phyloP scores from a whole-genome alignment of 352 stramenopile genomes.

The Globisporangium radiosum region DNA sequence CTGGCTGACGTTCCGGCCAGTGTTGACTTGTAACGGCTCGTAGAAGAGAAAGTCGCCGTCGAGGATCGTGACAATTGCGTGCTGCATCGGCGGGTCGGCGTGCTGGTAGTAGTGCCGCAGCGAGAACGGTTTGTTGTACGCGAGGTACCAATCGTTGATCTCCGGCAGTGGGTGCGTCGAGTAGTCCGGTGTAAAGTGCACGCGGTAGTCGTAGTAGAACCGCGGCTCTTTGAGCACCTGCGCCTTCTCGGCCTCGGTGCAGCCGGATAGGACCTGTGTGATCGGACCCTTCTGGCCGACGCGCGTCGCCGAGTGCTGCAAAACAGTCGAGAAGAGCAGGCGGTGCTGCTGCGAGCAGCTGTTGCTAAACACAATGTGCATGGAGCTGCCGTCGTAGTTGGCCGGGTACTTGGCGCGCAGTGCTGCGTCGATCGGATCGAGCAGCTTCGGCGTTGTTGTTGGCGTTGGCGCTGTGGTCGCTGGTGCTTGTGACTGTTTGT shows the following conservation, averaged over 20 bases:
- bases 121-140: conserved; percentile 51
- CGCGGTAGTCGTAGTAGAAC: conserved; percentile 48
- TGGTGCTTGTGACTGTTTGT: neutral
- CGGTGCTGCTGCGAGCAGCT: conserved; percentile 36
- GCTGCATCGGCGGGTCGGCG: conserved; percentile 31
- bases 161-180: conserved; percentile 26
- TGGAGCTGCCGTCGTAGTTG: conserved; percentile 5
- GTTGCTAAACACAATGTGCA: conserved; percentile 52
- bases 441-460: neutral
- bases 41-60: conserved; percentile 15
- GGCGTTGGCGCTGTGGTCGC: neutral
- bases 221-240: conserved; percentile 26
- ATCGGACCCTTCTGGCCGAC: conserved; percentile 38
- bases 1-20: conserved; percentile 11
- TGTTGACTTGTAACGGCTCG: conserved; percentile 22
- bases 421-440: neutral
- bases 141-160: conserved; percentile 33
- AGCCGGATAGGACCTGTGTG: conserved; percentile 48
- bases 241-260: conserved; percentile 21
- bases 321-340: conserved; percentile 28
- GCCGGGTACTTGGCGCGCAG: conserved; percentile 3
- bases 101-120: conserved; percentile 44
- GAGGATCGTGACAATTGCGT: conserved; percentile 19
- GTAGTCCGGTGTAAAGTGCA: conserved; percentile 44
- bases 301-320: conserved; percentile 37